Conservation (phyloP, 257 asterid genomes). For the Forsythia viridissima region DNA sequence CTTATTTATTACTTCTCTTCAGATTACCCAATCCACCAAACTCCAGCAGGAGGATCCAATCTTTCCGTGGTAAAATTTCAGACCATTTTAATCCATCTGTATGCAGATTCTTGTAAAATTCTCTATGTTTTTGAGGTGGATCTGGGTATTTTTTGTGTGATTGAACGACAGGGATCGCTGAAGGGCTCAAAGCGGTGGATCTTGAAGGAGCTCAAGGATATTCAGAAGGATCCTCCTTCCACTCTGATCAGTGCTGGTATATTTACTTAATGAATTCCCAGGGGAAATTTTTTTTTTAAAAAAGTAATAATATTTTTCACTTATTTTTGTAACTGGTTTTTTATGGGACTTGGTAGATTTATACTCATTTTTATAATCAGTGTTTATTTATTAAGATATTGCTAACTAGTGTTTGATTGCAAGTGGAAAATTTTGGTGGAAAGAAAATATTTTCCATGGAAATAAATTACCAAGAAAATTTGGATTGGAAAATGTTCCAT, state of each 20-base stretch:
- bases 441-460: no score
- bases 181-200: conserved; percentile 47
- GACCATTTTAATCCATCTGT: not conserved
- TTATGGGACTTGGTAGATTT: no score
- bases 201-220: conserved; percentile 51
- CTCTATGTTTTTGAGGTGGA: conserved; percentile 11
- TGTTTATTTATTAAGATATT: no score
- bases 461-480: no score
- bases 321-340: not conserved
- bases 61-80: not conserved
- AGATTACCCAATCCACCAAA: not conserved
- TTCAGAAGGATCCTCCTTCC: conserved; percentile 49
- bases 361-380: no score
- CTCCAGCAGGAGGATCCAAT: conserved; percentile 20
- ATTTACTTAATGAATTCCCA: no score
- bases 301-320: not conserved
- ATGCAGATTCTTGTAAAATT: no score
- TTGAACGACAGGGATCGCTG: conserved; percentile 25
- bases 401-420: no score
- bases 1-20: not conserved
- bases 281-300: no score
- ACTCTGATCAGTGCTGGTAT: conserved; percentile 43
- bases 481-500: no score
- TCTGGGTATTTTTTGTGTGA: conserved; percentile 21
- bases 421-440: no score